A percentile compares a stretch with the other conserved stretches of the same genome.
Evolutionary conservation across 129 eudicot genomes (phyloP).

Genomic region (Escallonia rubra): DNA sequence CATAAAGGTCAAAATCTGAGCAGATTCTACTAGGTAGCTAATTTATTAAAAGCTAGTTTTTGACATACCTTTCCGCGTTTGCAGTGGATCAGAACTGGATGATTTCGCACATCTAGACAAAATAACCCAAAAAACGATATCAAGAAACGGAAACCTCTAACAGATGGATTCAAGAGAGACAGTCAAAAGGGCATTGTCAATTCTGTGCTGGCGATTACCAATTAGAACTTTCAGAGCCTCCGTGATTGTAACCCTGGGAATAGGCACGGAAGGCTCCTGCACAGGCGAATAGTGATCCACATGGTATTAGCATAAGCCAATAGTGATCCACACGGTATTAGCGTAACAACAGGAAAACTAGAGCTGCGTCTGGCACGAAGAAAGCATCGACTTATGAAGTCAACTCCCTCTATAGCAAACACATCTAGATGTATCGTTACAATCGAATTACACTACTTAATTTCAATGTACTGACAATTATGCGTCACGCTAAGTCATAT

Average conservation of each 20-base stretch:
- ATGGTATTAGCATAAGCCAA: neutral
- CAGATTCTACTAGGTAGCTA: neutral
- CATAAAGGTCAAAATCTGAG: no score
- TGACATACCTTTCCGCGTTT: slow-evolving; percentile 57
- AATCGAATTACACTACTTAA: no score
- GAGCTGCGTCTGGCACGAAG: no score
- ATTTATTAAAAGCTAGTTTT: neutral
- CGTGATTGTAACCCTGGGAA: slow-evolving; percentile 33
- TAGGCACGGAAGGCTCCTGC: slow-evolving; percentile 41
- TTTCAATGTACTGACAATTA: no score
- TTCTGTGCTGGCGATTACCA: slow-evolving; percentile 20
- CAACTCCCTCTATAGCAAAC: no score
- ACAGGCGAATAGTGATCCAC: neutral
- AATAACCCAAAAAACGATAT: neutral
- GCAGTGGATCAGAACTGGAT: slow-evolving; percentile 65
- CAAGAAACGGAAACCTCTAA: no score
- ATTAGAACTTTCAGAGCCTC: slow-evolving; percentile 49
- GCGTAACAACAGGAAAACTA: no score
- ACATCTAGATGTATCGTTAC: no score
- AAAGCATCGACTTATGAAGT: no score
- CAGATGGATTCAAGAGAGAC: no score
- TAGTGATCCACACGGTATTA: no score
- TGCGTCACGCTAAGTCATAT: no score
- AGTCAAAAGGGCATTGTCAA: neutral
- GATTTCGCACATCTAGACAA: slow-evolving; percentile 49